Conservation (phyloP, 306 rosid species). For the Luffa aegyptiaca region DNA sequence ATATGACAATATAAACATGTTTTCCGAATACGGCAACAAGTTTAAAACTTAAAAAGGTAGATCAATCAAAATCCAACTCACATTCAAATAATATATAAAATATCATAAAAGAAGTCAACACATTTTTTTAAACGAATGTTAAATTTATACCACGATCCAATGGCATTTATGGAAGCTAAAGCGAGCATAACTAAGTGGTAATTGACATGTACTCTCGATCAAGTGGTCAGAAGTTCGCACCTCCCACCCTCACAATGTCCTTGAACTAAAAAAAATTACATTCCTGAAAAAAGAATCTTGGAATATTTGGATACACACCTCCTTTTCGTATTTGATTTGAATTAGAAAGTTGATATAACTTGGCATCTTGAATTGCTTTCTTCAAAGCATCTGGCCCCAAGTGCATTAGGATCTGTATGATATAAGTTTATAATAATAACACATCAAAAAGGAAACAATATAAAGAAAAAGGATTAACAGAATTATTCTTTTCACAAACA, state of each 20-base stretch:
- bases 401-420: slow-evolving; percentile 14
- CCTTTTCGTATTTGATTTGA: not conserved
- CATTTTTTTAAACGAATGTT: not conserved
- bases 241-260: too few relatives aligned
- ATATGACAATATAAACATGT: too few relatives aligned
- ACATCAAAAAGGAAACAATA: not conserved
- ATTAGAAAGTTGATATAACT: not conserved
- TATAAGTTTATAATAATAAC: not conserved
- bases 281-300: not conserved
- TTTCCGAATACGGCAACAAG: not conserved
- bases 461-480: not conserved
- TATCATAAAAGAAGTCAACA: not conserved
- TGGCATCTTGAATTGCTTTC: slow-evolving; percentile 21
- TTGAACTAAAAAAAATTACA: too few relatives aligned
- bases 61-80: not conserved
- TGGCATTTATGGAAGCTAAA: too few relatives aligned
- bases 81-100: too few relatives aligned
- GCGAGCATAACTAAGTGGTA: too few relatives aligned
- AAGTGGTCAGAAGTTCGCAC: too few relatives aligned
- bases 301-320: not conserved
- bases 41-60: too few relatives aligned
- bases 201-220: too few relatives aligned
- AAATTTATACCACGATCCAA: not conserved
- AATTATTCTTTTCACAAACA: too few relatives aligned
- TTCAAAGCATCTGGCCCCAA: slow-evolving; percentile 31